Evolutionary conservation across 768 basidiomycete species (phyloP).

Genomic region (Russula vinacea): DNA sequence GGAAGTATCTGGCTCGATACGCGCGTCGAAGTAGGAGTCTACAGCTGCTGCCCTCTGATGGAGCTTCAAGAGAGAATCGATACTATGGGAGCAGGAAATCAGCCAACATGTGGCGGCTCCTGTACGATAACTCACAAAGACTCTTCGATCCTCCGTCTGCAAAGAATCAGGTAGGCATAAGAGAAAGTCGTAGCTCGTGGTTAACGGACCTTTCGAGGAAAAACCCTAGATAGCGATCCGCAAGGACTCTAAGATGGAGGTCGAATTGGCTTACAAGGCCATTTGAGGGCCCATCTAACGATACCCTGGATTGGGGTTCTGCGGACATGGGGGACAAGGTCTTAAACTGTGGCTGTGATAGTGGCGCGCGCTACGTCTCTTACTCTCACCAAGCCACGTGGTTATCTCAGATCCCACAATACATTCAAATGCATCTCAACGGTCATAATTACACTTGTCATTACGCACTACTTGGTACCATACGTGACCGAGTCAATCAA

Average conservation of each 20-base stretch:
- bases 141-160: conserved; percentile 81
- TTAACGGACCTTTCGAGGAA: conserved; percentile 77
- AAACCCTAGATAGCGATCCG: conserved; percentile 77
- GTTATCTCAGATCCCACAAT: conserved; percentile 13
- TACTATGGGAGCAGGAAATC: conserved; percentile 41
- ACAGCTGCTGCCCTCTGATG: conserved; percentile 67
- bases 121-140: conserved; percentile 55
- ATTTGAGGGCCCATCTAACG: conserved; percentile 22
- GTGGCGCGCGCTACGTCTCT: background rate
- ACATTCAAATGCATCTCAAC: no score
- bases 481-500: conserved; percentile 9
- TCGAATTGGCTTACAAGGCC: conserved; percentile 71
- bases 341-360: conserved; percentile 1
- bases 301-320: conserved; percentile 22
- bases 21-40: conserved; percentile 72
- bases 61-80: conserved; percentile 69
- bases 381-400: conserved; percentile 14
- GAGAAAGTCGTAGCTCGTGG: conserved; percentile 23
- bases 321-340: conserved; percentile 16
- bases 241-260: conserved; percentile 60
- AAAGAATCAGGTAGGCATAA: conserved; percentile 21
- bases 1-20: conserved; percentile 57
- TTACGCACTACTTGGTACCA: background rate
- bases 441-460: background rate
- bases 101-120: conserved; percentile 1